Base-by-base conservation (phyloP, 345 rosid genomes). In the Pistacia atlantica region DNA sequence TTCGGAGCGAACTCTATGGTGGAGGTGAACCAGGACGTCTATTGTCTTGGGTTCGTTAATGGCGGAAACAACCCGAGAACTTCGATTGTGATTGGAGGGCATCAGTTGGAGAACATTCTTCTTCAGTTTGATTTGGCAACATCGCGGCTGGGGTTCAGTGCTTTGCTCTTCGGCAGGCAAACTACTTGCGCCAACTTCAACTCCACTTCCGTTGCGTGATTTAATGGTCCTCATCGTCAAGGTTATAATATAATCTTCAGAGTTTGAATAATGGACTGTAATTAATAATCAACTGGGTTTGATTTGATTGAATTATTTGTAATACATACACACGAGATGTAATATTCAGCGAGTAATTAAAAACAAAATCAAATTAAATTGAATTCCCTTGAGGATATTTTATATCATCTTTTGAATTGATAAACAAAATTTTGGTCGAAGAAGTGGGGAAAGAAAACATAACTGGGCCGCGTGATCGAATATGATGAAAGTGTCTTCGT, bases 1-100 rank as follows among this genome's bases (percentile, higher is more conserved):
- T 76, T 73, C 0, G 98, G 97, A 31, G 84, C 90, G 1, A 93
- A 91, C 76, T 93, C 93, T 2, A 91, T 91, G 92, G 97, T 91
- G 49, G 52, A 75, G 13, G 94, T 88, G 3, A 80, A 73, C 10
- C 69, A 74, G 11, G 76, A 80, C 1, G 92, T 89, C 46, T 46
- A 86, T 68, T 93, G 97, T 68, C 82, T 90, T 16, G 98, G 92
- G 17, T 89, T 91, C 16, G 84, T 93, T 17, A 86, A 93, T 35
- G 98, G 98, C 8, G 97, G 97, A 4, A 80, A 77, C 20, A 79
- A 82, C 37, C 89, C 89, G 0, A 77, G 25, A 77, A 91, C 97
- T 14, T 87, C 97, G 2, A 71, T 93, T 3, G 89, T 91, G 9
- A 81, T 93, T 16, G 95, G 97, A 81, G 97, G 97, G 74, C 65